Conservation (phyloP, 148 eudicot genomes). For the Silene latifolia region DNA sequence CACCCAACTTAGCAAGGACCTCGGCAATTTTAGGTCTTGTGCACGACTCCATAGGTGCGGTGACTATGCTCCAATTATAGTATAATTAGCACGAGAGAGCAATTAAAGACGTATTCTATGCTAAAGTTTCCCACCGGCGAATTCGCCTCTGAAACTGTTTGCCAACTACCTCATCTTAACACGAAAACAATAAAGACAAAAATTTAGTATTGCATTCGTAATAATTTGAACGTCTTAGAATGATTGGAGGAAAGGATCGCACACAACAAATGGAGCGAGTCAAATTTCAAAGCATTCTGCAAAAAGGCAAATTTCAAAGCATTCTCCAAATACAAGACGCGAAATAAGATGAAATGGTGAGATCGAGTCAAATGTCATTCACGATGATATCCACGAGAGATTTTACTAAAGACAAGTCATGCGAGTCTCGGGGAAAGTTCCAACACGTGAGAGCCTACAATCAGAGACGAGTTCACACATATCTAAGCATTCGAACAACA, state of each 20-base stretch:
- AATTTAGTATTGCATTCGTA: neutral
- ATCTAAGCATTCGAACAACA: neutral
- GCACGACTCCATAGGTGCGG: too few relatives aligned
- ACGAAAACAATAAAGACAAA: neutral
- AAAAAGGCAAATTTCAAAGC: conserved; percentile 63
- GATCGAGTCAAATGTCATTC: conserved; percentile 45
- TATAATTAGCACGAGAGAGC: too few relatives aligned
- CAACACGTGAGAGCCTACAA: conserved; percentile 54
- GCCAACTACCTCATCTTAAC: neutral
- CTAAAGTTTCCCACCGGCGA: too few relatives aligned
- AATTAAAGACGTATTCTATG: neutral
- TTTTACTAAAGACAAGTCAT: conserved; percentile 46
- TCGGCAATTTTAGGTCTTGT: too few relatives aligned
- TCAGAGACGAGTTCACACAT: neutral
- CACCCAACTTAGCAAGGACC: too few relatives aligned
- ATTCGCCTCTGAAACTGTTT: neutral
- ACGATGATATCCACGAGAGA: conserved; percentile 43
- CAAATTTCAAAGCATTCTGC: conserved; percentile 83
- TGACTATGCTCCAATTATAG: too few relatives aligned
- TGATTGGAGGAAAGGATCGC: conserved; percentile 50
- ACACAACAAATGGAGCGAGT: conserved; percentile 62
- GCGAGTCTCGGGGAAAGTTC: conserved; percentile 59
- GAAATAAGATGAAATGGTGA: conserved; percentile 10
- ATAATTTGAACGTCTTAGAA: conserved; percentile 38
- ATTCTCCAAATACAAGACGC: neutral